Percentiles rank a stretch among this genome's conserved stretches.
Evolutionary conservation across 1,284 basidiomycete species (phyloP).

Genomic region (Gymnopus androsaceus): DNA sequence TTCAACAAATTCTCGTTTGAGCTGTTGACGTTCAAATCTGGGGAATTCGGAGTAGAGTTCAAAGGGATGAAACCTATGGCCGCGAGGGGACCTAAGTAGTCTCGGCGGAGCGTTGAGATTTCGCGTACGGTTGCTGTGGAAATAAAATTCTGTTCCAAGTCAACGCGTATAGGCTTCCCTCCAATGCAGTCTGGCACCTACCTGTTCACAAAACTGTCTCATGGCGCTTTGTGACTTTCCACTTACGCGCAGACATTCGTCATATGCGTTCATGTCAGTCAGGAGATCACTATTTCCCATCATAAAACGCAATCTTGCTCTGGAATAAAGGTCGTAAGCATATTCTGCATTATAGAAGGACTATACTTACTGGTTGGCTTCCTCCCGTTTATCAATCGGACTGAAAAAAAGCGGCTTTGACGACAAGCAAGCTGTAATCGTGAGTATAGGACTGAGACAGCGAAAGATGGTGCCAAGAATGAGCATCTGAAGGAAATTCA

Average conservation of each 20-base stretch:
- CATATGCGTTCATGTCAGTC: conserved; percentile 80
- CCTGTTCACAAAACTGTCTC: conserved; percentile 76
- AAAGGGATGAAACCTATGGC: conserved; percentile 73
- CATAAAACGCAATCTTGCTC: conserved; percentile 70
- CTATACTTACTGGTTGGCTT: conserved; percentile 61
- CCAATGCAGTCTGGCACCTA: conserved; percentile 31
- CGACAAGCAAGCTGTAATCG: conserved; percentile 81
- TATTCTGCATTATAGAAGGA: not conserved
- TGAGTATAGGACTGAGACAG: conserved; percentile 78
- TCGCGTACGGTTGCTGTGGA: conserved; percentile 78
- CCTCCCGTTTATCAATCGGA: conserved; percentile 83
- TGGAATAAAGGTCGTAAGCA: conserved; percentile 30
- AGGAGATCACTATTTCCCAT: conserved; percentile 84
- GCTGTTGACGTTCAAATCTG: conserved; percentile 60
- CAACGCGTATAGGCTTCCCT: conserved; percentile 2
- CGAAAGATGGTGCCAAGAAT: conserved; percentile 80
- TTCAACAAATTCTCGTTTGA: conserved; percentile 76
- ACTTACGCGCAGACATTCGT: conserved; percentile 62
- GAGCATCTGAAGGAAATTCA: conserved; percentile 63
- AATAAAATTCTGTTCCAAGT: conserved; percentile 72
- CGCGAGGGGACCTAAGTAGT: conserved; percentile 74
- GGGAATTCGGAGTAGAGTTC: conserved; percentile 44
- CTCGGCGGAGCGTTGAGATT: conserved; percentile 75
- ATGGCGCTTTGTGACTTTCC: conserved; percentile 51
- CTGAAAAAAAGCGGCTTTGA: conserved; percentile 85